phyloP scores from a whole-genome alignment of 805 yeast genomes.

The Candida broadrunensis region DNA sequence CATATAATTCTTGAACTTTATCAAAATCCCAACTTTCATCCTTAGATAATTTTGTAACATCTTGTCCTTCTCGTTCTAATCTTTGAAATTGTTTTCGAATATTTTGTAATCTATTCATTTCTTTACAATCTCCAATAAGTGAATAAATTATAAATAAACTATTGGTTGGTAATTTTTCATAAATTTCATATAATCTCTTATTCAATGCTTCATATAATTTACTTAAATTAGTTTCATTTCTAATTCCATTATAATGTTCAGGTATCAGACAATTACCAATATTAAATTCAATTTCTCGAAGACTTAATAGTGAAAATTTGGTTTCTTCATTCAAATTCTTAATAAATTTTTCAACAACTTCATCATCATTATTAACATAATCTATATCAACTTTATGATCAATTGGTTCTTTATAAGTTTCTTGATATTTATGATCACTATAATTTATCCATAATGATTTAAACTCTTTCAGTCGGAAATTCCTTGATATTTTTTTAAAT shows the following conservation, averaged over 20 bases:
- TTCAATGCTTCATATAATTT: slow-evolving; percentile 34
- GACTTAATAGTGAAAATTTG: slow-evolving; percentile 46
- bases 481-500: slow-evolving; percentile 16
- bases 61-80: slow-evolving; percentile 38
- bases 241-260: slow-evolving; percentile 16
- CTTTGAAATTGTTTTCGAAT: slow-evolving; percentile 41
- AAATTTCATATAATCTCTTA: slow-evolving; percentile 44
- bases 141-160: slow-evolving; percentile 61
- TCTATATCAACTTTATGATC: slow-evolving; percentile 19
- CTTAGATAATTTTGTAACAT: slow-evolving; percentile 35
- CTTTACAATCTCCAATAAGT: slow-evolving; percentile 60
- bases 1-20: slow-evolving; percentile 45
- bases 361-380: slow-evolving; percentile 58
- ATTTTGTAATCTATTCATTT: slow-evolving; percentile 44
- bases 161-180: slow-evolving; percentile 51
- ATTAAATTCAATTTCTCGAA: slow-evolving; percentile 57
- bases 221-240: slow-evolving; percentile 1
- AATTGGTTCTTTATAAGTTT: slow-evolving; percentile 12
- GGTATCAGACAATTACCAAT: slow-evolving; percentile 19
- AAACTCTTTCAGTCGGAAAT: background rate
- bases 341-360: slow-evolving; percentile 43
- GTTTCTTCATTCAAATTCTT: slow-evolving; percentile 38
- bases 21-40: slow-evolving; percentile 51
- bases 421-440: slow-evolving; percentile 15
- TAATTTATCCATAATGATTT: slow-evolving; percentile 23